A percentile compares a stretch with the other conserved stretches of the same genome.
Evolutionary conservation across 225 moss, liverwort and hornwort genomes (phyloP).

Genomic region (Antitrichia curtipendula): DNA sequence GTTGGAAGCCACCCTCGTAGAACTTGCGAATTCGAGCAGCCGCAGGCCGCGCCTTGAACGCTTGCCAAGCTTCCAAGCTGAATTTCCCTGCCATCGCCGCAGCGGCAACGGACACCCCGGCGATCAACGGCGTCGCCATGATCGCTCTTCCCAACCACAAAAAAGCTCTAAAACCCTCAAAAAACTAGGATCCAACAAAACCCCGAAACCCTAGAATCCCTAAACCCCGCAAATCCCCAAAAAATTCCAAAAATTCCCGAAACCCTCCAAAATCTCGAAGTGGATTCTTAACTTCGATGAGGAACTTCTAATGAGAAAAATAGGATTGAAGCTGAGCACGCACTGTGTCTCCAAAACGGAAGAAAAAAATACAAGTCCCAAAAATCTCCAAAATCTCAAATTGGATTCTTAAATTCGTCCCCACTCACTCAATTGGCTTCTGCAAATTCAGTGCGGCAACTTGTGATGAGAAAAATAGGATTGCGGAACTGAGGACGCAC

Average conservation of each 20-base stretch:
- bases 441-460: not conserved
- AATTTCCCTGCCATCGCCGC: conserved; percentile 63
- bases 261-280: not conserved
- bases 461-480: not conserved
- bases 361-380: not conserved
- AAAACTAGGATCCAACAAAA: not conserved
- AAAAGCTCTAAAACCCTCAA: not conserved
- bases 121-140: conserved; percentile 62
- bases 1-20: conserved; percentile 89
- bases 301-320: not conserved
- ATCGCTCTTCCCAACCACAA: not conserved
- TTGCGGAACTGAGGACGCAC: not conserved
- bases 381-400: not conserved
- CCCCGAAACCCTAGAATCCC: not conserved
- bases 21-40: conserved; percentile 65
- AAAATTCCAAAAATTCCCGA: too few species aligned
- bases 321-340: not conserved
- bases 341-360: not conserved
- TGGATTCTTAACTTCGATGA: not conserved
- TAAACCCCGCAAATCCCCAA: not conserved
- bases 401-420: not conserved
- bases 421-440: not conserved
- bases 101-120: conserved; percentile 58
- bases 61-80: conserved; percentile 68
- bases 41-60: conserved; percentile 64